These are phyloP conservation scores for Leccinum pachyderme DNA, from an alignment of 1,284 basidiomycete species.

Conservation along the genomic window DNA sequence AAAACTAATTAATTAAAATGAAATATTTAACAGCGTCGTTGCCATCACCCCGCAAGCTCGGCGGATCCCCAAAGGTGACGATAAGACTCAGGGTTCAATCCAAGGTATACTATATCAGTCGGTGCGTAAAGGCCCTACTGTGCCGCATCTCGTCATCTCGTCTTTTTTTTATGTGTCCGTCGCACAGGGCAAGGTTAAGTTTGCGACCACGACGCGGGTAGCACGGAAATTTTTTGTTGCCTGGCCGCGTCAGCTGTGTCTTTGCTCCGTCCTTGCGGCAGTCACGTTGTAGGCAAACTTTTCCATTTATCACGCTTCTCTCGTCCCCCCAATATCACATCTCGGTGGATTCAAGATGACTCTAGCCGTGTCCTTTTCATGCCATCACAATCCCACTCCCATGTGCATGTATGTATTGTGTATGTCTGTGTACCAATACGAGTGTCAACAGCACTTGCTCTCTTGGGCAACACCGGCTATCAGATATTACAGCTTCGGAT, in stretches of 20 bases:
- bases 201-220: slow-evolving; percentile 26
- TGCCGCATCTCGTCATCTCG: slow-evolving; percentile 16
- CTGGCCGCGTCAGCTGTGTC: slow-evolving; percentile 23
- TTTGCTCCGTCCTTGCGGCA: slow-evolving; percentile 37
- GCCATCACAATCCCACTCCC: slow-evolving; percentile 9
- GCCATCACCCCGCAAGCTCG: slow-evolving; percentile 4
- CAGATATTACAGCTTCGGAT: slow-evolving; percentile 9
- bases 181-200: slow-evolving; percentile 29
- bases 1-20: slow-evolving; percentile 4
- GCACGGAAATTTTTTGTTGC: slow-evolving; percentile 31
- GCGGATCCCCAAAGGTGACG: slow-evolving; percentile 2
- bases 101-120: slow-evolving; percentile 11
- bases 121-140: slow-evolving; percentile 19
- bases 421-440: neutral
- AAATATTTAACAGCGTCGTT: slow-evolving; percentile 2
- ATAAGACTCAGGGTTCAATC: slow-evolving; percentile 14
- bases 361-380: slow-evolving; percentile 12
- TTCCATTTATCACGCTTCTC: slow-evolving; percentile 18
- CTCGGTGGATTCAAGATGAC: slow-evolving; percentile 12
- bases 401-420: neutral
- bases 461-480: slow-evolving; percentile 22
- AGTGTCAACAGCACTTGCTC: slow-evolving; percentile 3
- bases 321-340: slow-evolving; percentile 6
- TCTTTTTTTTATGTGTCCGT: slow-evolving; percentile 7
- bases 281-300: slow-evolving; percentile 28